Evolutionary conservation across 306 rosid genomes (phyloP).

Genomic region (Hippophae tibetana): DNA sequence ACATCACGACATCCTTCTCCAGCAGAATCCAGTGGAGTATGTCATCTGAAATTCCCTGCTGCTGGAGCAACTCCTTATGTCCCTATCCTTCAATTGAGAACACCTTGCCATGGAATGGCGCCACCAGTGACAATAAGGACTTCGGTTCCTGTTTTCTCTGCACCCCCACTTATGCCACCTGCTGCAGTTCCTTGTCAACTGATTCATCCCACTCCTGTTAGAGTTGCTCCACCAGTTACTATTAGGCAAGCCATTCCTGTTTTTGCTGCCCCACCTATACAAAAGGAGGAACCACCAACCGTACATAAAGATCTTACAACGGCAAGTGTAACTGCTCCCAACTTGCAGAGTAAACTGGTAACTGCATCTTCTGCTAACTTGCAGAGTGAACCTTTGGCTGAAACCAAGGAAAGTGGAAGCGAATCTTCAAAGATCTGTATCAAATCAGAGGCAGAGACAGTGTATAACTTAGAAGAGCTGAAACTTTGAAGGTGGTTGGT

Average conservation of each 20-base stretch:
- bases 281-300: slow-evolving; percentile 36
- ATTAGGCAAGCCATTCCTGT: slow-evolving; percentile 74
- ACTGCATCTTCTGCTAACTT: no score
- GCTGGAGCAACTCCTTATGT: slow-evolving; percentile 80
- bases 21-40: slow-evolving; percentile 41
- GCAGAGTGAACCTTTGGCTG: neutral
- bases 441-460: slow-evolving; percentile 31
- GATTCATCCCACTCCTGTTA: slow-evolving; percentile 40
- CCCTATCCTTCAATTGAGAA: slow-evolving; percentile 69
- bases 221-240: slow-evolving; percentile 63
- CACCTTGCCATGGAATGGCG: slow-evolving; percentile 76
- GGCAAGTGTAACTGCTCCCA: neutral
- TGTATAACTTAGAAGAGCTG: slow-evolving; percentile 52
- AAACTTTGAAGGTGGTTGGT: slow-evolving; percentile 43
- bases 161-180: slow-evolving; percentile 73
- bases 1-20: neutral
- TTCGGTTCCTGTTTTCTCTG: slow-evolving; percentile 76
- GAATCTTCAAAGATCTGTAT: slow-evolving; percentile 23
- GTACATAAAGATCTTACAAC: slow-evolving; percentile 23
- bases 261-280: slow-evolving; percentile 60
- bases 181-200: slow-evolving; percentile 34
- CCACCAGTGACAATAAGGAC: slow-evolving; percentile 87
- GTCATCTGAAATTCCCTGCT: slow-evolving; percentile 59
- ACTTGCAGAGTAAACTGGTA: slow-evolving; percentile 20
- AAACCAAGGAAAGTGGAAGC: slow-evolving; percentile 28